Evolutionary conservation across 352 stramenopile genomes (phyloP), one percentile per base, ranked within the genome.

Genomic region (Phytophthora colocasiae): DNA sequence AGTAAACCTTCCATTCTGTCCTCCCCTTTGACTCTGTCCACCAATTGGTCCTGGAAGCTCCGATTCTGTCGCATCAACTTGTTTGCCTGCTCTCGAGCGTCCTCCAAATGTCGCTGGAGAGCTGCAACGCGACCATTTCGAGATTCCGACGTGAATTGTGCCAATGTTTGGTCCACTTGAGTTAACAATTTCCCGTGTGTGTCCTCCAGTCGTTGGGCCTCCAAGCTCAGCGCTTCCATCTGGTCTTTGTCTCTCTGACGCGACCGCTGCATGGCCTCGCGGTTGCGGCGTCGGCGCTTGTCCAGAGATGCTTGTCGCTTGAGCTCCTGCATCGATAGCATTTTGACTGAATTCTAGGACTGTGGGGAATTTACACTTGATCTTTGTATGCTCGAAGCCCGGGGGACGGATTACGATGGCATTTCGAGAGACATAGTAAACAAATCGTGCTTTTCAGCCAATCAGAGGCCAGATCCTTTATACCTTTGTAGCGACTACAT

Each of bases 221-320:
- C 59, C 31, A 62, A 34, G 0, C 78, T 69, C 27, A 87, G 63
- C 12, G 63, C 65, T 43, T 82, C 75, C 78, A 87, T 87, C 39
- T 83, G 66, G 31, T 85, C 75, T 43, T 77, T 82, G 51, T 81
- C 72, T n/a, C 77, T 69, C 66, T 83, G 75, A 0, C 80, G 71
- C 4, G 80, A 67, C 22, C 80, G 80, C 60, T 87, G 80, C 80
- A 87, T 89, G 40, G 80, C 70, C 73, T 89, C 80, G 34, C 77
- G 77, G 54, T 87, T 89, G 65, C 77, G 80, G 26, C 75, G 80
- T 19, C 77, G 77, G 8, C 77, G 77, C 17, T 69, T 74, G 49
- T 87, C 77, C 29, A 89, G 71, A 31, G 75, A 83, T 29, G 57
- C 62, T 53, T 70, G 66, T 11, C 60, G 58, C 41, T 71, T 72